phyloP scores from a whole-genome alignment of 306 rosid genomes.

The Phaseolus lunatus region DNA sequence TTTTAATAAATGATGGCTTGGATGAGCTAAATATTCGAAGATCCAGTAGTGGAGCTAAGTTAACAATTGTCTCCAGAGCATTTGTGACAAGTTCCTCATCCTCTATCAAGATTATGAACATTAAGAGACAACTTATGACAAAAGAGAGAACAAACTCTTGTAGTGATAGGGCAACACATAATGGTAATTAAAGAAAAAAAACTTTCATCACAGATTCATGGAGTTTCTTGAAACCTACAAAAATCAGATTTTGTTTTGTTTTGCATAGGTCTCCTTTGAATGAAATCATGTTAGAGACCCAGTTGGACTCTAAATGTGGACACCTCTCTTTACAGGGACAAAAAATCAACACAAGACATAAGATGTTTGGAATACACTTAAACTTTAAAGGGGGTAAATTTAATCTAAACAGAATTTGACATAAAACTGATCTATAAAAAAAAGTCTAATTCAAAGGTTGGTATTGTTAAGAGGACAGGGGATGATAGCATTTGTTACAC shows the following conservation, averaged over 20 bases:
- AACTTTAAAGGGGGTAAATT: neutral
- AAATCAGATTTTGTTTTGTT: neutral
- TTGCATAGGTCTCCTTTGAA: too few relatives aligned
- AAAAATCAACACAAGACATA: neutral
- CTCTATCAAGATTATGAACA: slow-evolving; percentile 62
- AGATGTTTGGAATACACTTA: neutral
- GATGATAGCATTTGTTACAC: neutral
- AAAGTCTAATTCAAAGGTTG: slow-evolving; percentile 16
- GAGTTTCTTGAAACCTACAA: neutral
- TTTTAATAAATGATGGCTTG: slow-evolving; percentile 91
- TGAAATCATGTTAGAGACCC: too few relatives aligned
- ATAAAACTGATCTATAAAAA: neutral
- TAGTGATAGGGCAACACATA: slow-evolving; percentile 10
- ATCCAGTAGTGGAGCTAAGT: slow-evolving; percentile 92
- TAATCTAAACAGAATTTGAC: slow-evolving; percentile 5
- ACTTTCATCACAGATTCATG: neutral
- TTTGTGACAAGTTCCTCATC: slow-evolving; percentile 99
- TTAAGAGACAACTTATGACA: slow-evolving; percentile 20
- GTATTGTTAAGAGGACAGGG: neutral
- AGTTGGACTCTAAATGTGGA: too few relatives aligned
- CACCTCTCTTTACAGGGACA: too few relatives aligned
- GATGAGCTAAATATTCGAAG: slow-evolving; percentile 92
- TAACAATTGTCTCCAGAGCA: slow-evolving; percentile 94
- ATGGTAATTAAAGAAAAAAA: neutral
- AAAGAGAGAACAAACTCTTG: slow-evolving; percentile 28